Percentiles rank a stretch among this genome's conserved stretches.
These are phyloP conservation scores for Allium sativum DNA, from an alignment of 106 monocot species.

Conservation along the genomic window DNA sequence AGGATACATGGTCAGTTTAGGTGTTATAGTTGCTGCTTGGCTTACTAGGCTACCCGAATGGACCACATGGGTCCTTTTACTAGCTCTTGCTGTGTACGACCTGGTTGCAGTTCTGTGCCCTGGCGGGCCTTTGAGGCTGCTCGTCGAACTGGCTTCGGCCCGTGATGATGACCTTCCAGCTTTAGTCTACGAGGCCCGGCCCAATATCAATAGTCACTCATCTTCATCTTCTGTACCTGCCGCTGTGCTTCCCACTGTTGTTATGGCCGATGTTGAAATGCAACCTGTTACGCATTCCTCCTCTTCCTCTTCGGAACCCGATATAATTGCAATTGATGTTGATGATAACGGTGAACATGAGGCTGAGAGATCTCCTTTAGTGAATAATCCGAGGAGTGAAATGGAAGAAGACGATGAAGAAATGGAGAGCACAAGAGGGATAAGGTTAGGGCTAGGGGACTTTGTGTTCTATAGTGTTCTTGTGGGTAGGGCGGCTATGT, in stretches of 20 bases:
- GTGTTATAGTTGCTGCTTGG: constrained; percentile 81
- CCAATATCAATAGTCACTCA: constrained; percentile 11
- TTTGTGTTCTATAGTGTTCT: constrained; percentile 95
- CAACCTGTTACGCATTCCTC: background rate
- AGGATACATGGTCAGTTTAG: constrained; percentile 69
- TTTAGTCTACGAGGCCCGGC: constrained; percentile 80
- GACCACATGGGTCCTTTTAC: constrained; percentile 81
- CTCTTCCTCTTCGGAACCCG: background rate
- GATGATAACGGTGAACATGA: constrained; percentile 9
- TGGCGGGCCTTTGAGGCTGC: constrained; percentile 65
- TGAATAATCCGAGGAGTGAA: background rate
- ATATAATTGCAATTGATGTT: constrained; percentile 21
- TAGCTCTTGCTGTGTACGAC: constrained; percentile 77
- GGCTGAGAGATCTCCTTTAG: constrained; percentile 35
- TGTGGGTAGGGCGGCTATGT: constrained; percentile 93
- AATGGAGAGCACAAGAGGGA: constrained; percentile 36
- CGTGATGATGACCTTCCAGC: constrained; percentile 89
- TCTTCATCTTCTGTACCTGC: background rate
- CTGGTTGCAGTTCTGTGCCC: constrained; percentile 81
- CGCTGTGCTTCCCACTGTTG: background rate
- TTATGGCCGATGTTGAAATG: constrained; percentile 14
- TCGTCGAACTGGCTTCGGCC: constrained; percentile 69
- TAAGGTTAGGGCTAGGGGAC: constrained; percentile 77
- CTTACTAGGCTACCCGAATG: constrained; percentile 81
- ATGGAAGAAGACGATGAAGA: constrained; percentile 4